Evolutionary conservation across 2,329 filamentous ascomycete species (phyloP).

Genomic region (Exutisphaerella laricina): DNA sequence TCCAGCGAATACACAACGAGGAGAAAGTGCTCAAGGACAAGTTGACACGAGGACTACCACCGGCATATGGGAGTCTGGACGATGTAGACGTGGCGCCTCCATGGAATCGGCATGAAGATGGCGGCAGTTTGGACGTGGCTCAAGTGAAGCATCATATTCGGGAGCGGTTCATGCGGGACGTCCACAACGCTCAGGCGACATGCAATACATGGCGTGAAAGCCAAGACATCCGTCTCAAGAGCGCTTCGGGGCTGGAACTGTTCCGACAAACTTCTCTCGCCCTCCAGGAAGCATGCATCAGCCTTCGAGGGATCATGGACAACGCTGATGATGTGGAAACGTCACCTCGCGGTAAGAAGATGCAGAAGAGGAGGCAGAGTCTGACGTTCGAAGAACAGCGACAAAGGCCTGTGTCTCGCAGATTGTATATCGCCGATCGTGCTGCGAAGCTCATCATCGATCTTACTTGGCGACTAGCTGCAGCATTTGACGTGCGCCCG

Average conservation of each 20-base stretch:
- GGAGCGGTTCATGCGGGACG: conserved; percentile 7
- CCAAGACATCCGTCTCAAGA: neutral
- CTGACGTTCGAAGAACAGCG: neutral
- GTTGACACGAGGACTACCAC: conserved; percentile 19
- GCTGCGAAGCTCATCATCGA: conserved; percentile 18
- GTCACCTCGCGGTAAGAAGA: neutral
- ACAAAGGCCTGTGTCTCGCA: neutral
- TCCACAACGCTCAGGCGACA: neutral
- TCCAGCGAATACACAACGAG: conserved; percentile 21
- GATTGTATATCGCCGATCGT: conserved; percentile 13
- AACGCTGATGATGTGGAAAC: conserved; percentile 1
- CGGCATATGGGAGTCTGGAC: conserved; percentile 24
- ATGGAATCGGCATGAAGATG: conserved; percentile 13
- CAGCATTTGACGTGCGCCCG: conserved; percentile 18
- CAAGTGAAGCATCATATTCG: conserved; percentile 15
- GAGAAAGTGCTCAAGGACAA: conserved; percentile 5
- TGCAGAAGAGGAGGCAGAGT: conserved; percentile 2
- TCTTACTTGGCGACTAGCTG: conserved; percentile 13
- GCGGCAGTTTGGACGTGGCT: conserved; percentile 15
- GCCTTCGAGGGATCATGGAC: conserved; percentile 1
- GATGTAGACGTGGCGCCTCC: conserved; percentile 19
- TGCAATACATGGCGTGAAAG: conserved; percentile 2
- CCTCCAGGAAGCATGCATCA: conserved; percentile 3
- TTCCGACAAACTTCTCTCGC: neutral
- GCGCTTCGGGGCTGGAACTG: neutral